These are phyloP conservation scores for Penicillium fimorum DNA, from an alignment of 495 filamentous ascomycete species.

Conservation along the genomic window DNA sequence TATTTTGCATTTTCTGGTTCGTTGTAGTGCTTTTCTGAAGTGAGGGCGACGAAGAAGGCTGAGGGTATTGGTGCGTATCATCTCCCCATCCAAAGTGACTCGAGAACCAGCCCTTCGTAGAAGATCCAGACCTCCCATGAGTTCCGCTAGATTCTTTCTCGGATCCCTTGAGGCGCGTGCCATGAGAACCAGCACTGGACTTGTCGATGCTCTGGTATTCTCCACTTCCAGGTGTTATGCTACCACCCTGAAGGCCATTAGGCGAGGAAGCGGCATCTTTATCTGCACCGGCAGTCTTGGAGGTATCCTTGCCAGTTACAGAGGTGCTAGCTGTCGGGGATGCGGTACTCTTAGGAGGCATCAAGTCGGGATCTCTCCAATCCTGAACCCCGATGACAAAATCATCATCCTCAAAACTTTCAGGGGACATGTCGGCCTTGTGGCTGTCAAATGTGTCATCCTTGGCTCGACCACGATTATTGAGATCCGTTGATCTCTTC, in stretches of 20 bases:
- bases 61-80: slow-evolving; percentile 11
- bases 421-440: slow-evolving; percentile 21
- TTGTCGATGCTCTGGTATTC: slow-evolving; percentile 58
- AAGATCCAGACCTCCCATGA: slow-evolving; percentile 3
- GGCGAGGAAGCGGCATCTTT: slow-evolving; percentile 35
- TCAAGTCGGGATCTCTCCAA: slow-evolving; percentile 84
- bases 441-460: slow-evolving; percentile 17
- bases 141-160: slow-evolving; percentile 8
- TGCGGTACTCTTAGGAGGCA: slow-evolving; percentile 41
- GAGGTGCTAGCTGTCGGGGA: slow-evolving; percentile 28
- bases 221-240: slow-evolving; percentile 74
- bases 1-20: slow-evolving; percentile 19
- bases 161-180: slow-evolving; percentile 11
- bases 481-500: slow-evolving; percentile 13
- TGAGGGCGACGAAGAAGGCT: slow-evolving; percentile 16
- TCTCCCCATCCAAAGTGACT: slow-evolving; percentile 37
- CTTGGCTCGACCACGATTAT: slow-evolving; percentile 16
- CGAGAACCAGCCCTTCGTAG: slow-evolving; percentile 38
- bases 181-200: slow-evolving; percentile 21
- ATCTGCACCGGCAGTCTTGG: slow-evolving; percentile 25
- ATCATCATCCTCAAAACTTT: slow-evolving; percentile 53
- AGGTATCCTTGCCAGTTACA: slow-evolving; percentile 21
- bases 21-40: background rate
- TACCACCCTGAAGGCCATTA: slow-evolving; percentile 59
- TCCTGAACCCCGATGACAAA: slow-evolving; percentile 94